These are phyloP conservation scores for Alternaria arborescens DNA, from an alignment of 2,329 filamentous ascomycete species.

Conservation along the genomic window DNA sequence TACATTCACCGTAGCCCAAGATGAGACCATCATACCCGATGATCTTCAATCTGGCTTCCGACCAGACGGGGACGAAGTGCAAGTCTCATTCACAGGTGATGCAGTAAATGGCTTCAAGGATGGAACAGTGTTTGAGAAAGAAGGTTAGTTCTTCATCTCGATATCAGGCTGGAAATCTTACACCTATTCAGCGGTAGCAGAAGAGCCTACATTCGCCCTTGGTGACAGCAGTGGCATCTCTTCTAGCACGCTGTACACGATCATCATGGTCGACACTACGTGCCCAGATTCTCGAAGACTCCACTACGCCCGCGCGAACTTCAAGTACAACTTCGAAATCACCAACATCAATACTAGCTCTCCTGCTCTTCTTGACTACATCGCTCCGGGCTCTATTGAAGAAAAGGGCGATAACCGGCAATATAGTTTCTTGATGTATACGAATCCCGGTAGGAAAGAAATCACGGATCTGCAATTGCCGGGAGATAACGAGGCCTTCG, in stretches of 20 bases:
- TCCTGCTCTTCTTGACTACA: conserved; percentile 34
- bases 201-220: conserved; percentile 44
- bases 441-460: conserved; percentile 33
- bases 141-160: conserved; percentile 25
- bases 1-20: conserved; percentile 20
- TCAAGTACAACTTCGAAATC: conserved; percentile 38
- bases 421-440: conserved; percentile 47
- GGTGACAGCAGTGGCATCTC: conserved; percentile 46
- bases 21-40: conserved; percentile 22
- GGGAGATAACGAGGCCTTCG: conserved; percentile 35
- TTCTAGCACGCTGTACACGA: conserved; percentile 36
- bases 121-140: conserved; percentile 36
- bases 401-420: conserved; percentile 43
- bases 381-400: conserved; percentile 41
- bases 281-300: conserved; percentile 36
- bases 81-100: conserved; percentile 39
- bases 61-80: conserved; percentile 29
- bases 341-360: conserved; percentile 36
- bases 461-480: conserved; percentile 37
- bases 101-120: conserved; percentile 42
- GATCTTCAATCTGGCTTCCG: conserved; percentile 34
- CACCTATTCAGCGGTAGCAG: conserved; percentile 29
- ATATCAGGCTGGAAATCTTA: conserved; percentile 11
- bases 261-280: conserved; percentile 47
- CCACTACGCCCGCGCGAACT: conserved; percentile 46